Evolutionary conservation across 2,329 filamentous ascomycete species (phyloP), one percentile per base, ranked within the genome.

Genomic region (Beauveria brongniartii): DNA sequence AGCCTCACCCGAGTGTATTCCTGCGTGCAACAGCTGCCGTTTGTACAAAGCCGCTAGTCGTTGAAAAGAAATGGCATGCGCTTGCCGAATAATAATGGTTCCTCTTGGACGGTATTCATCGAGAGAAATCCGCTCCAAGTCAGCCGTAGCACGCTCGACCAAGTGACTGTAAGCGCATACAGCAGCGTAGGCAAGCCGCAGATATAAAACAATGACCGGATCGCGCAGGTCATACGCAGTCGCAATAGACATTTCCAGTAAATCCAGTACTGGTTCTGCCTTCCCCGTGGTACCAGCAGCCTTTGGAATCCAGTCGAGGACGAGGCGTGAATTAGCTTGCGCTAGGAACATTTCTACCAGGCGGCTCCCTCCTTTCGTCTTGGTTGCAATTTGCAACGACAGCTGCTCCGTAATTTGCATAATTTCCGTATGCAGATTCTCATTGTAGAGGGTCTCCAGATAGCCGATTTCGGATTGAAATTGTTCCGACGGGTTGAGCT

Each of bases 301-400:
- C n/a, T 72, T 73, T 14, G 75, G 75, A 6, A 77, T 71, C 73
- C 74, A 76, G 57, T 77, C 74, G 30, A 74, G 65, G 1, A 75
- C 69, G 4, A 71, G 64, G 9, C 63, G 67, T 24, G 68, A 72
- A 59, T 69, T 74, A 55, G 69, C 68, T 24, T 74, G 71, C 18
- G 70, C 69, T 0, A 77, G 64, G 7, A 77, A 59, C 40, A 77
- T 71, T 43, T 74, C 69, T 0, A 73, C 69, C 6, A 77, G 64
- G 5, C 71, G 69, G 12, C 64, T 71, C 5, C 68, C 59, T 1
- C 67, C 69, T 22, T 66, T 65, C 5, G 65, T 65, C 2, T 59
- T 61, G 1, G 69, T 65, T 3, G 65, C 68, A 26, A 65, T 61
- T 7, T 71, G 64, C 5, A 63, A 59, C 9, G 72, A 69, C 60